A percentile compares a stretch with the other conserved stretches of the same genome.
Evolutionary conservation across 106 monocot species (phyloP).

Genomic region (Dendrobium catenatum): DNA sequence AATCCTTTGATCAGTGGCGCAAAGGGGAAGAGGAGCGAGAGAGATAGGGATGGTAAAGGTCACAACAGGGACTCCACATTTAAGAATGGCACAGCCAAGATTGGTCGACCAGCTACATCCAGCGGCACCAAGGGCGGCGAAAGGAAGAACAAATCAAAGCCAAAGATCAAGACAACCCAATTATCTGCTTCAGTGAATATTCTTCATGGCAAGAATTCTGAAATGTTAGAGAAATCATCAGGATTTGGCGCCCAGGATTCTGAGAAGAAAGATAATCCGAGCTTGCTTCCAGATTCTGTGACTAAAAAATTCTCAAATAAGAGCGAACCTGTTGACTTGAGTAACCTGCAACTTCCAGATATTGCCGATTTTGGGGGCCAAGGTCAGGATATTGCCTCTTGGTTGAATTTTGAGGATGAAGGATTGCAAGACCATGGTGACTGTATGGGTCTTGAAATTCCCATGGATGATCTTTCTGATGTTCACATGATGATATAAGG

Average conservation of each 20-base stretch:
- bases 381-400: slow-evolving; percentile 40
- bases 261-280: slow-evolving; percentile 9
- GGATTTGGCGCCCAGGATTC: too few relatives aligned
- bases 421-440: slow-evolving; percentile 40
- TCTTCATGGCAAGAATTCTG: slow-evolving; percentile 11
- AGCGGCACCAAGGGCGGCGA: slow-evolving; percentile 37
- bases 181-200: slow-evolving; percentile 26
- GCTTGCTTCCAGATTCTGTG: not conserved
- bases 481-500: slow-evolving; percentile 31
- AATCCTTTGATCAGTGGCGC: slow-evolving; percentile 33
- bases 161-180: slow-evolving; percentile 44
- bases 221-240: not conserved
- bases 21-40: slow-evolving; percentile 68
- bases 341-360: slow-evolving; percentile 23
- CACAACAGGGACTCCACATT: slow-evolving; percentile 21
- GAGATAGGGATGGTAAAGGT: slow-evolving; percentile 45
- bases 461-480: slow-evolving; percentile 59
- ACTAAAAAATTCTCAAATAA: slow-evolving; percentile 15
- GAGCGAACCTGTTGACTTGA: slow-evolving; percentile 15
- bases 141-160: slow-evolving; percentile 45
- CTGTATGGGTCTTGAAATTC: slow-evolving; percentile 43
- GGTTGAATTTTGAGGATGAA: slow-evolving; percentile 49
- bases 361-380: slow-evolving; percentile 31
- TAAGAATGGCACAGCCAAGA: slow-evolving; percentile 20
- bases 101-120: slow-evolving; percentile 27